A percentile compares a stretch with the other conserved stretches of the same genome.
Conservation (phyloP, 2,329 filamentous ascomycete genomes). For the Talaromyces sp. region DNA sequence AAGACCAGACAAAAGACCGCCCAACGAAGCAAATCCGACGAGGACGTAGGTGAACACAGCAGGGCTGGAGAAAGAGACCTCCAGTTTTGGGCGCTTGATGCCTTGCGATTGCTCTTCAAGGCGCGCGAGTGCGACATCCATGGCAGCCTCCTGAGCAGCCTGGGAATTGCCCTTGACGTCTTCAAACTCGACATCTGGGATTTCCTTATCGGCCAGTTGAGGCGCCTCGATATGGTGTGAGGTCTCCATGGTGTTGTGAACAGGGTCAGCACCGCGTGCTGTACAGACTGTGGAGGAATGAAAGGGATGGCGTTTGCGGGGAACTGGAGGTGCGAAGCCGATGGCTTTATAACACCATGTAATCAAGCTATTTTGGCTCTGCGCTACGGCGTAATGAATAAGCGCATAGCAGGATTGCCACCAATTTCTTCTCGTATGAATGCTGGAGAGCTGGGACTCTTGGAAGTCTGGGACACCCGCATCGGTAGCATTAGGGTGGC, state of each 20-base stretch:
- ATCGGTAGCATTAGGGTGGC: not conserved
- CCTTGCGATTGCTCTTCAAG: slow-evolving; percentile 23
- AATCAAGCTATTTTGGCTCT: not conserved
- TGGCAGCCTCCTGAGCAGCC: slow-evolving; percentile 23
- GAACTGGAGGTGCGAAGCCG: not conserved
- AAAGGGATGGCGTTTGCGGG: not conserved
- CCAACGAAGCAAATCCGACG: slow-evolving; percentile 69
- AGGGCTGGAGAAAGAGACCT: slow-evolving; percentile 57
- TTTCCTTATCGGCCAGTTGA: slow-evolving; percentile 20
- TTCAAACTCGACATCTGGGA: slow-evolving; percentile 19
- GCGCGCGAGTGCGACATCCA: slow-evolving; percentile 25
- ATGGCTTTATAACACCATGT: not conserved
- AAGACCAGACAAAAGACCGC: slow-evolving; percentile 65
- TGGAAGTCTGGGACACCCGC: not conserved
- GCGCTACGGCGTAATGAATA: not conserved
- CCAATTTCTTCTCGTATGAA: not conserved
- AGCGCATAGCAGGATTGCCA: not conserved
- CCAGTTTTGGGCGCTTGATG: slow-evolving; percentile 16
- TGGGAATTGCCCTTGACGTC: slow-evolving; percentile 19
- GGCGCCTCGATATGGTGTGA: slow-evolving; percentile 23
- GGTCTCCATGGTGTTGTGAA: slow-evolving; percentile 6
- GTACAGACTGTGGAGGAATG: not conserved
- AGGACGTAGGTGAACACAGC: slow-evolving; percentile 63
- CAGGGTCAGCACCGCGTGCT: not conserved
- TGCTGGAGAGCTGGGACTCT: not conserved